Evolutionary conservation across 768 basidiomycete genomes (phyloP).

Genomic region (Gautieria morchelliformis): DNA sequence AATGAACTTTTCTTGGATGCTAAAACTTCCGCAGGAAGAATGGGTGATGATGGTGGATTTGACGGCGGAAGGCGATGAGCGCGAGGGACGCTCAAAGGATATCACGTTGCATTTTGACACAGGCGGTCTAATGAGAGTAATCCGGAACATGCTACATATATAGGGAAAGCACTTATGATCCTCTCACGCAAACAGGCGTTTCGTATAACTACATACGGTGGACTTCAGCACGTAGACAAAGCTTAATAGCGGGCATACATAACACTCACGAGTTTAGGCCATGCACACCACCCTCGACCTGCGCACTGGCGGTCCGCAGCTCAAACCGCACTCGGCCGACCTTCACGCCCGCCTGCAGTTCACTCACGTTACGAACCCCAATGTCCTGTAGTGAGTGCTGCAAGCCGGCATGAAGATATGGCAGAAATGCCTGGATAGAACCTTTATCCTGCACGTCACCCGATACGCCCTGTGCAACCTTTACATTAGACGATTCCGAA

Average conservation of each 20-base stretch:
- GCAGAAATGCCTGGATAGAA: slow-evolving; percentile 84
- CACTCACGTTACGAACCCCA: slow-evolving; percentile 60
- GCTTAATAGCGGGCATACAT: neutral
- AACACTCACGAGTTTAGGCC: slow-evolving; percentile 79
- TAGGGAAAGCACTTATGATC: neutral
- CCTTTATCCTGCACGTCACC: slow-evolving; percentile 98
- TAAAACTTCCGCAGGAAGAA: slow-evolving; percentile 61
- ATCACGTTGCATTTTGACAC: neutral
- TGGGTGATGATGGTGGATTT: slow-evolving; percentile 30
- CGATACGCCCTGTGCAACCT: slow-evolving; percentile 94
- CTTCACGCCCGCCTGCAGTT: slow-evolving; percentile 57
- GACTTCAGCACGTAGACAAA: neutral
- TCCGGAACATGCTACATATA: neutral
- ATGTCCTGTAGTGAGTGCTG: slow-evolving; percentile 96
- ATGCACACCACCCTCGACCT: slow-evolving; percentile 93
- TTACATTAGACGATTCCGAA: slow-evolving; percentile 84
- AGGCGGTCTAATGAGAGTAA: neutral
- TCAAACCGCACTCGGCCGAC: slow-evolving; percentile 77
- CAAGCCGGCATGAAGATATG: slow-evolving; percentile 70
- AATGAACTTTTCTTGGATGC: slow-evolving; percentile 93
- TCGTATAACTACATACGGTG: slow-evolving; percentile 38
- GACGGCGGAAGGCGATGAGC: slow-evolving; percentile 17
- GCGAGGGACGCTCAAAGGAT: neutral
- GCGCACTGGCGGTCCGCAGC: slow-evolving; percentile 87
- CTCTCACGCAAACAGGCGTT: slow-evolving; percentile 38